phyloP scores from a whole-genome alignment of 2,329 filamentous ascomycete genomes.

The Epichloe festucae region DNA sequence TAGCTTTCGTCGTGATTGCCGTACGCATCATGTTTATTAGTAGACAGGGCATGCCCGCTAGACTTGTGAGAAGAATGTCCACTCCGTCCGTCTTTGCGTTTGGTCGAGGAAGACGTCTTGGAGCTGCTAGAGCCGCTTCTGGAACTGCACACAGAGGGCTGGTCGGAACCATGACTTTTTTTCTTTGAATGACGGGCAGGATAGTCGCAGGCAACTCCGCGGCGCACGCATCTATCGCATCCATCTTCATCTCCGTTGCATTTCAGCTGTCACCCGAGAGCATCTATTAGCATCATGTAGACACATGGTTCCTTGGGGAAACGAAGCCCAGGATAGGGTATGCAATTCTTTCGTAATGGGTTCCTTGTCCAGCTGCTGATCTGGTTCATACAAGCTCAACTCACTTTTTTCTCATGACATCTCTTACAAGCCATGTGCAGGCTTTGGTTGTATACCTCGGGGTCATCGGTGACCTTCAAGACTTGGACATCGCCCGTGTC shows the following conservation, averaged over 20 bases:
- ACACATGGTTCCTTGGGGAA: not conserved
- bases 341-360: no score
- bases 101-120: not conserved
- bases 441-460: conserved; percentile 23
- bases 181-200: conserved; percentile 18
- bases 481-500: conserved; percentile 21
- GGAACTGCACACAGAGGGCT: not conserved
- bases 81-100: not conserved
- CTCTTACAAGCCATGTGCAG: conserved; percentile 26
- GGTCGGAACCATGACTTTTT: conserved; percentile 14
- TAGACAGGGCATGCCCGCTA: not conserved
- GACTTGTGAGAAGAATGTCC: not conserved
- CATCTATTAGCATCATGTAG: not conserved
- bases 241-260: conserved; percentile 26
- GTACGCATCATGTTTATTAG: not conserved
- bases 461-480: conserved; percentile 23
- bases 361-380: no score
- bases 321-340: no score
- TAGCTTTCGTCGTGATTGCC: not conserved
- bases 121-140: not conserved
- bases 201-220: conserved; percentile 21
- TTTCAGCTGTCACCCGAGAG: conserved; percentile 15
- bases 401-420: conserved; percentile 28
- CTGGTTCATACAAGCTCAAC: not conserved
- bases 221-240: conserved; percentile 21